Evolutionary conservation across 345 rosid species (phyloP).

Genomic region (Psidium friedrichsthalianum): DNA sequence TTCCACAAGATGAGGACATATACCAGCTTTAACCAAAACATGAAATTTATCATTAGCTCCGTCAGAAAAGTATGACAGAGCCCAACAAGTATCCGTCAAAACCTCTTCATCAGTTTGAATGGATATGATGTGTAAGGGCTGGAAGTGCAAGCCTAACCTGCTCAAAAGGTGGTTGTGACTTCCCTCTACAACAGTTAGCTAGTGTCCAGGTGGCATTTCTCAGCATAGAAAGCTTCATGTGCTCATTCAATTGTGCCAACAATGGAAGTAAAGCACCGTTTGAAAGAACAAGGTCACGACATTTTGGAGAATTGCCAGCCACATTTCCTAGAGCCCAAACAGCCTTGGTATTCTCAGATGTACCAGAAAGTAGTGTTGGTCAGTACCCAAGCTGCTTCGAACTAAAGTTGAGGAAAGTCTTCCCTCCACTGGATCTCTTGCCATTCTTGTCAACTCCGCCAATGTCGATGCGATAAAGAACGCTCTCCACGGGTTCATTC

Average conservation of each 20-base stretch:
- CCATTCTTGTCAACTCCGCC: too few relatives aligned
- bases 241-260: slow-evolving; percentile 31
- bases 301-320: slow-evolving; percentile 41
- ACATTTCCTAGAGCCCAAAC: slow-evolving; percentile 48
- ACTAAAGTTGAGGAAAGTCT: too few relatives aligned
- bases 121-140: slow-evolving; percentile 32
- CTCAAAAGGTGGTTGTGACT: slow-evolving; percentile 38
- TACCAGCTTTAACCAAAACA: slow-evolving; percentile 33
- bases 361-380: too few relatives aligned
- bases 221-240: slow-evolving; percentile 36
- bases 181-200: slow-evolving; percentile 38
- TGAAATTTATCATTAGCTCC: slow-evolving; percentile 43
- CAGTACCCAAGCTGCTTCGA: too few relatives aligned
- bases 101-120: slow-evolving; percentile 42
- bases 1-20: slow-evolving; percentile 34
- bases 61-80: slow-evolving; percentile 39
- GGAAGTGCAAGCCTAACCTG: slow-evolving; percentile 46
- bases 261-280: slow-evolving; percentile 30
- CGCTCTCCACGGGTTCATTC: too few relatives aligned
- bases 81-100: slow-evolving; percentile 46
- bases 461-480: too few relatives aligned
- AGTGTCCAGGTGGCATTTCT: slow-evolving; percentile 47
- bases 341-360: too few relatives aligned
- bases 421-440: too few relatives aligned
- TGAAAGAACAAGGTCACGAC: slow-evolving; percentile 35